These are phyloP conservation scores for Pseudognaphalium luteoalbum DNA, from an alignment of 129 eudicot genomes.

Conservation along the genomic window DNA sequence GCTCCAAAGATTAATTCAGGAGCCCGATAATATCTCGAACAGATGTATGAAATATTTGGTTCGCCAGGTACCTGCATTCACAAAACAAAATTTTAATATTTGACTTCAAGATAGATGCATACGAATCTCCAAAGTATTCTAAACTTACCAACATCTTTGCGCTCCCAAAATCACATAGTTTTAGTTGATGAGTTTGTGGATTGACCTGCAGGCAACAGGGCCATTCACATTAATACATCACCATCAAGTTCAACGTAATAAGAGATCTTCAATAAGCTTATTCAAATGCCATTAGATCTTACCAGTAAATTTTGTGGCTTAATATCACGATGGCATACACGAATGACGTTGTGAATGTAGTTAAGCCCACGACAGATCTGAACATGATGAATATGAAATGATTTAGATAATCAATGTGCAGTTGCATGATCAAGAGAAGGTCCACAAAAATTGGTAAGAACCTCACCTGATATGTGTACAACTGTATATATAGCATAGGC, in stretches of 20 bases:
- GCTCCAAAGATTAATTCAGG: conserved; percentile 97
- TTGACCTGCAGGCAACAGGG: conserved; percentile 60
- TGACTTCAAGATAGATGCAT: background rate
- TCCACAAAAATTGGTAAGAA: background rate
- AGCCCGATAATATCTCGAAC: conserved; percentile 96
- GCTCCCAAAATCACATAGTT: conserved; percentile 94
- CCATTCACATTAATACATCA: conserved; percentile 1
- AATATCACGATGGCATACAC: conserved; percentile 98
- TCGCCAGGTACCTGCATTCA: conserved; percentile 78
- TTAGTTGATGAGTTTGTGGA: conserved; percentile 93
- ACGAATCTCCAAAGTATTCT: background rate
- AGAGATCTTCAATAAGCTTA: background rate
- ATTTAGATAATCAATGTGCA: background rate
- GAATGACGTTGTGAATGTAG: conserved; percentile 83
- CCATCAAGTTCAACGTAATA: conserved; percentile 4
- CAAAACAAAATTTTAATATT: conserved; percentile 13
- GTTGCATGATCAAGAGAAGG: background rate
- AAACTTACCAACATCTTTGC: conserved; percentile 89
- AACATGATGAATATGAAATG: background rate
- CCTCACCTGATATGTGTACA: conserved; percentile 80
- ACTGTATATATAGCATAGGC: conserved; percentile 77
- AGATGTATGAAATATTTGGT: conserved; percentile 94
- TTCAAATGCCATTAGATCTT: conserved; percentile 24
- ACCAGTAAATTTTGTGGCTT: conserved; percentile 95
- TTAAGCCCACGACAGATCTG: conserved; percentile 93